Evolutionary conservation across 805 yeast genomes (phyloP).

Genomic region (Ogataea pignaliae): DNA sequence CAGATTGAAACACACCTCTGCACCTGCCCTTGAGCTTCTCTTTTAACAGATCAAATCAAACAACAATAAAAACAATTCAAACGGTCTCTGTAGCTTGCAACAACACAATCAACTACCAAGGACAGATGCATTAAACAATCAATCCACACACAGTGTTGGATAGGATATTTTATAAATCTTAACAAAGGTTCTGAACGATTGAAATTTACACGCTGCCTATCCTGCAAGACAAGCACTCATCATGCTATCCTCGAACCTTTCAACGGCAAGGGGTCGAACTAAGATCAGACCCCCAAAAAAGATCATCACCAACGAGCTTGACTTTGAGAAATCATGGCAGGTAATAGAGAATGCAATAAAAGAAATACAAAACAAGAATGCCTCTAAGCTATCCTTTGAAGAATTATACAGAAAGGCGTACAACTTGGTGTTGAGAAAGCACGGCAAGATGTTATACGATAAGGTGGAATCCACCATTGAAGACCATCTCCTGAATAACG

Average conservation of each 20-base stretch:
- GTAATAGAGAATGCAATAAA: slow-evolving; percentile 60
- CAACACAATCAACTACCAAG: too few relatives aligned
- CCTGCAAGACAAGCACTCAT: not conserved
- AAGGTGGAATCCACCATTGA: slow-evolving; percentile 48
- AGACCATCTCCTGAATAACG: slow-evolving; percentile 37
- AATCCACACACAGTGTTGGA: too few relatives aligned
- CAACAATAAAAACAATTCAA: too few relatives aligned
- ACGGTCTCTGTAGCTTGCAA: too few relatives aligned
- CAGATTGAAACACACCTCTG: not conserved
- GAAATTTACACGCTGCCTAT: too few relatives aligned
- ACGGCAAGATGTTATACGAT: slow-evolving; percentile 62
- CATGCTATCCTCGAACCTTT: slow-evolving; percentile 22
- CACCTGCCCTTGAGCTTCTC: too few relatives aligned
- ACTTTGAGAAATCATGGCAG: slow-evolving; percentile 65
- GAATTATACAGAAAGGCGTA: slow-evolving; percentile 78
- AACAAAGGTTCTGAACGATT: too few relatives aligned
- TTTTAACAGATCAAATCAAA: too few relatives aligned
- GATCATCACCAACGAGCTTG: slow-evolving; percentile 37
- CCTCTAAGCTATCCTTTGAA: slow-evolving; percentile 73
- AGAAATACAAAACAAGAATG: slow-evolving; percentile 69
- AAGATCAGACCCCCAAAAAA: slow-evolving; percentile 67
- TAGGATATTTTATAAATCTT: too few relatives aligned
- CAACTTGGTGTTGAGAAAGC: slow-evolving; percentile 64
- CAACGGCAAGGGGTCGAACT: slow-evolving; percentile 38
- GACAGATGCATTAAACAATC: too few relatives aligned